Evolutionary conservation across 2,329 filamentous ascomycete genomes (phyloP).

Genomic region (Fusarium buharicum): DNA sequence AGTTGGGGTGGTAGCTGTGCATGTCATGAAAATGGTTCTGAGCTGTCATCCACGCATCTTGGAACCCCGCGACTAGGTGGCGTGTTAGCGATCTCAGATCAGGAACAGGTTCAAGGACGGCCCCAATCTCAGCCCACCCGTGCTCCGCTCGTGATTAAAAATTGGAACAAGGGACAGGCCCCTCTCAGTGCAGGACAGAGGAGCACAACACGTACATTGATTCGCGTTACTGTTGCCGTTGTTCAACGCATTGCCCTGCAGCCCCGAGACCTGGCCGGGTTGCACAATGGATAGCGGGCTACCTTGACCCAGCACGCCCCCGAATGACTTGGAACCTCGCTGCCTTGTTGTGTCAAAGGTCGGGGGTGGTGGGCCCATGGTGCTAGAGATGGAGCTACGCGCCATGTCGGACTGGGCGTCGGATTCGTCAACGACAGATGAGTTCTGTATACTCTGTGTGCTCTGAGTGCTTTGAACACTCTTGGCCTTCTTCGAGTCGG

Average conservation of each 20-base stretch:
- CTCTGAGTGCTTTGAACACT: slow-evolving; percentile 59
- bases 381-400: slow-evolving; percentile 66
- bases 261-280: slow-evolving; percentile 74
- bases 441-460: slow-evolving; percentile 51
- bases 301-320: slow-evolving; percentile 59
- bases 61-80: slow-evolving; percentile 77
- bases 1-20: slow-evolving; percentile 91
- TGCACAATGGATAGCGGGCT: slow-evolving; percentile 75
- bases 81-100: slow-evolving; percentile 44
- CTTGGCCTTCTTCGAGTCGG: slow-evolving; percentile 82
- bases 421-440: slow-evolving; percentile 70
- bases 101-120: slow-evolving; percentile 35
- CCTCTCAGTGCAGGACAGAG: slow-evolving; percentile 36
- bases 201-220: slow-evolving; percentile 72
- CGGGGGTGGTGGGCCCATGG: slow-evolving; percentile 65
- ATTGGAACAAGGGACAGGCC: slow-evolving; percentile 37
- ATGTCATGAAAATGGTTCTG: slow-evolving; percentile 87
- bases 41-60: slow-evolving; percentile 81
- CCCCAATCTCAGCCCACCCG: slow-evolving; percentile 38
- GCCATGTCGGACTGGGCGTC: slow-evolving; percentile 62
- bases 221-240: slow-evolving; percentile 69
- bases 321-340: slow-evolving; percentile 57
- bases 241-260: slow-evolving; percentile 68
- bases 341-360: slow-evolving; percentile 51
- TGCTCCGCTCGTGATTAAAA: slow-evolving; percentile 43